Conservation (phyloP, 2,329 filamentous ascomycete genomes). For the Byssothecium circinans region DNA sequence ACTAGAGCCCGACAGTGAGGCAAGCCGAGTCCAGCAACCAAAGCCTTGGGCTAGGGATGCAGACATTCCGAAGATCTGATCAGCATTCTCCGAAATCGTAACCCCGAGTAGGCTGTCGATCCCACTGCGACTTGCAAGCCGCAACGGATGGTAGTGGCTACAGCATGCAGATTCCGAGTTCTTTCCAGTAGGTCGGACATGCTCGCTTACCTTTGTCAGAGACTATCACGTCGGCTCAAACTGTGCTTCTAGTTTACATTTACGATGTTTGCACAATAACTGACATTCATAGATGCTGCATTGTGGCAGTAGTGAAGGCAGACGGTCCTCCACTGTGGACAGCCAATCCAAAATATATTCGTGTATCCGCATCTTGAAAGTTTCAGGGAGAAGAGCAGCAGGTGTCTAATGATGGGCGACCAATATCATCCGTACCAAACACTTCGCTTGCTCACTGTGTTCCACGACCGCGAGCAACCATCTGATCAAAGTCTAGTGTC, state of each 20-base stretch:
- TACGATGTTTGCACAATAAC: constrained; percentile 5
- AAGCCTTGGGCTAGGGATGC: constrained; percentile 18
- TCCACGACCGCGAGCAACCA: constrained; percentile 17
- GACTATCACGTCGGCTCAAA: background rate
- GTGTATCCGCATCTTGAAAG: too few species aligned
- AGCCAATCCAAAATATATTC: too few species aligned
- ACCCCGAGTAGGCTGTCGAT: constrained; percentile 6
- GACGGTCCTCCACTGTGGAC: too few species aligned
- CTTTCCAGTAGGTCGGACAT: background rate
- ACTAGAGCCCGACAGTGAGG: constrained; percentile 12
- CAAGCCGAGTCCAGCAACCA: constrained; percentile 17
- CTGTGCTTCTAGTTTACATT: constrained; percentile 6
- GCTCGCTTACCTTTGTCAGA: background rate
- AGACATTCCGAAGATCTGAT: constrained; percentile 16
- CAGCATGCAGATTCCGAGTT: background rate
- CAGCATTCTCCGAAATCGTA: constrained; percentile 14
- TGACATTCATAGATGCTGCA: constrained; percentile 9
- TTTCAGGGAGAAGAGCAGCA: too few species aligned
- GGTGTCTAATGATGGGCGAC: too few species aligned
- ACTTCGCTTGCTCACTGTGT: constrained; percentile 8
- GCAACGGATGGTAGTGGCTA: background rate
- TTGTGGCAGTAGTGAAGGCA: constrained; percentile 10
- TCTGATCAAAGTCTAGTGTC: constrained; percentile 8
- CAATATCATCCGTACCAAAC: constrained; percentile 11
- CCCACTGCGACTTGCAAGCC: background rate